Evolutionary conservation across 2,329 filamentous ascomycete genomes (phyloP).

Genomic region (Zarea fungicola): DNA sequence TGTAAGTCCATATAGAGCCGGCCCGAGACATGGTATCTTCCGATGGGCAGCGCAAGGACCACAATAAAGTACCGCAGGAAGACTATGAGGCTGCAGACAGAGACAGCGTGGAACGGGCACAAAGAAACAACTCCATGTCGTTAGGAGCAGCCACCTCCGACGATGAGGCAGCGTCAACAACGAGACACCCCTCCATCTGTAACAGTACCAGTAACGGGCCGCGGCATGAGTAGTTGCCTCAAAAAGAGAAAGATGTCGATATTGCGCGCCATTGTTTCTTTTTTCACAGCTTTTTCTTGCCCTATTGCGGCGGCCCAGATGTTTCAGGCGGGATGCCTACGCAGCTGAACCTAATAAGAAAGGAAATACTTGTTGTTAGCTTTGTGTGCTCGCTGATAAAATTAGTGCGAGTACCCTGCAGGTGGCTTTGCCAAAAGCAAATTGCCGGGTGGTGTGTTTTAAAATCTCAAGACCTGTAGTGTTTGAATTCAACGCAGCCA

Average conservation of each 20-base stretch:
- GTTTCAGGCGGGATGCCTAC: slow-evolving; percentile 5
- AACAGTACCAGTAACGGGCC: neutral
- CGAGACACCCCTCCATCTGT: slow-evolving; percentile 1
- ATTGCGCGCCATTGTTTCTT: neutral
- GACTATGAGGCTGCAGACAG: too few species aligned
- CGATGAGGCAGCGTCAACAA: neutral
- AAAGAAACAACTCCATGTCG: neutral
- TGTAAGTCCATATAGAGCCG: neutral
- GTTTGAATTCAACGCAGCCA: too few species aligned
- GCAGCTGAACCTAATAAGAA: neutral
- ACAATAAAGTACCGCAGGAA: too few species aligned
- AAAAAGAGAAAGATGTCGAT: neutral
- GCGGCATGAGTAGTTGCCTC: neutral
- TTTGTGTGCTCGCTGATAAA: too few species aligned
- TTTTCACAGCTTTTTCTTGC: neutral
- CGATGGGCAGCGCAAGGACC: neutral
- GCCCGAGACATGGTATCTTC: slow-evolving; percentile 6
- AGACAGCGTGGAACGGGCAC: neutral
- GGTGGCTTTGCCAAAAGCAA: too few species aligned
- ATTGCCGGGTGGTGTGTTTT: neutral
- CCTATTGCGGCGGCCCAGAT: neutral
- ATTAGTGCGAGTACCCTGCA: neutral
- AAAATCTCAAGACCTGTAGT: too few species aligned
- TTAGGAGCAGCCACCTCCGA: slow-evolving; percentile 8
- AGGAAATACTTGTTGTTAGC: neutral